Evolutionary conservation across 768 basidiomycete genomes (phyloP), one percentile per base, ranked within the genome.

Genomic region (Auricularia sp.): DNA sequence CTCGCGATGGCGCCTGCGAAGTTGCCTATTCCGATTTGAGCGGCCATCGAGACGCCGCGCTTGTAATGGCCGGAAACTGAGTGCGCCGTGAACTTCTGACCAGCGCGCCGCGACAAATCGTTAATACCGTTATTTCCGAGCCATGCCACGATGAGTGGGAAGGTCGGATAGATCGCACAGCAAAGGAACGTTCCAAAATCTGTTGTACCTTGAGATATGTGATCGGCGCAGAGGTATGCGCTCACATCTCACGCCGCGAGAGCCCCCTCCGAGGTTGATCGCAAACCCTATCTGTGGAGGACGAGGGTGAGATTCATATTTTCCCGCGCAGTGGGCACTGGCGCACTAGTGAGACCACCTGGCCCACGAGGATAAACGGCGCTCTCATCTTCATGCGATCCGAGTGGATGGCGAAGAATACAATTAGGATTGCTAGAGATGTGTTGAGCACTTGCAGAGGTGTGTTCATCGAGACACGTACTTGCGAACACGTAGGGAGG

Each of bases 1-100:
- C 80, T 78, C 2, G 86, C 83, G 63, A 89, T 83, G 0, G 83
- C 84, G 1, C 86, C 87, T 33, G 81, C 75, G 66, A 88, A 82
- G 69, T 88, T 87, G 0, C 85, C 87, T 18, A 87, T 78, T 5
- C 85, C 84, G 36, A 88, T 84, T n/a, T 88, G 84, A 33, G 88
- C 63, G 0, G 86, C 86, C 81, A 89, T 84, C 3, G 84, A 86
- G 10, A 86, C 77, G 14, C 74, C 87, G 3, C 88, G 86, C 71
- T 89, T 90, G 71, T 85, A 88, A 65, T 87, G 85, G 0, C 88
- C 88, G 0, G 81, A 74, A 10, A 87, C 47, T 51, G 29, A 29
- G 29, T 29, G 29, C 29, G 29, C 29, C 29, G 29, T 29, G 29
- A 29, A 29, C 29, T 29, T 29, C 29, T 29, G 29, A 29, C 29